Conservation (phyloP, 2,329 filamentous ascomycete genomes). For the Venturia carpophila region DNA sequence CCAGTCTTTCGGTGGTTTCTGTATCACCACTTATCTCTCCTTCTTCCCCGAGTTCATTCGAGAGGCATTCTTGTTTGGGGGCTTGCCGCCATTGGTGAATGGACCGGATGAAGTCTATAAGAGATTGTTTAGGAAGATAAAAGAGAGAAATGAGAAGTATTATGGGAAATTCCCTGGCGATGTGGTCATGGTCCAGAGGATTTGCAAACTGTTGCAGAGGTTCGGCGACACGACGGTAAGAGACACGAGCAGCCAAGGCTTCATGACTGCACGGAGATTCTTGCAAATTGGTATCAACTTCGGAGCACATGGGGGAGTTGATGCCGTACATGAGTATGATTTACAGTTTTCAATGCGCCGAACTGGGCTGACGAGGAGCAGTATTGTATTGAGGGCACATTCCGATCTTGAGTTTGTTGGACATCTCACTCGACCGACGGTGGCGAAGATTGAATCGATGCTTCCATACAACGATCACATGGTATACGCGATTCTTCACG, state of each 20-base stretch:
- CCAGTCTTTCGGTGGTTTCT: constrained; percentile 89
- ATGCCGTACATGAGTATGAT: not conserved
- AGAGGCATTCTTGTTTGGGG: constrained; percentile 78
- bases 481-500: constrained; percentile 81
- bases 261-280: constrained; percentile 64
- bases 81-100: constrained; percentile 67
- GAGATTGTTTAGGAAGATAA: constrained; percentile 60
- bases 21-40: constrained; percentile 74
- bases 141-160: constrained; percentile 67
- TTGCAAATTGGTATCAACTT: constrained; percentile 71
- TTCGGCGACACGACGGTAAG: constrained; percentile 48
- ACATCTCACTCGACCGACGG: constrained; percentile 64
- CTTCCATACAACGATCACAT: constrained; percentile 67
- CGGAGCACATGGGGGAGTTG: constrained; percentile 56
- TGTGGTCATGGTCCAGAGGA: constrained; percentile 54
- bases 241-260: constrained; percentile 62
- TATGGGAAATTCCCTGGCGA: constrained; percentile 84
- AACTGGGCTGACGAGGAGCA: constrained; percentile 25
- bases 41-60: constrained; percentile 67
- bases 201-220: constrained; percentile 56
- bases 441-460: constrained; percentile 59
- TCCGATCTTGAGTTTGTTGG: constrained; percentile 69
- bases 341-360: not conserved
- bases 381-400: constrained; percentile 60
- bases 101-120: constrained; percentile 68